phyloP scores from a whole-genome alignment of 2,329 filamentous ascomycete species.

The Juglanconis juglandina region DNA sequence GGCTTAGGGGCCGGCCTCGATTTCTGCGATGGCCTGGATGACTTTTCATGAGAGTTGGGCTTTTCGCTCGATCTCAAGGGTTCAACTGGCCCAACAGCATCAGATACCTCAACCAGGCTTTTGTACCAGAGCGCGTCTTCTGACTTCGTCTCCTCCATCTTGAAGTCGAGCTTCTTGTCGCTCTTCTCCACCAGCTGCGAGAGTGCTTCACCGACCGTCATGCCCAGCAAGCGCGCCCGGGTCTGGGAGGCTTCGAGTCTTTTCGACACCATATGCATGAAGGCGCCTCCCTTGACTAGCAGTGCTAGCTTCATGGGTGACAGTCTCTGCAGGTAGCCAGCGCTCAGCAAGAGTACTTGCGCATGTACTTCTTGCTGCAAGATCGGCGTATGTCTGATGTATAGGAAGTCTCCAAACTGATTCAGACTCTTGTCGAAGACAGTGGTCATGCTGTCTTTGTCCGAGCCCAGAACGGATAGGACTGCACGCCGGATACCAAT shows the following conservation, averaged over 20 bases:
- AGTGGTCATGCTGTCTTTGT: slow-evolving; percentile 47
- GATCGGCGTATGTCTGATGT: slow-evolving; percentile 80
- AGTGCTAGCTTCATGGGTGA: slow-evolving; percentile 64
- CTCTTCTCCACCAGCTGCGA: slow-evolving; percentile 63
- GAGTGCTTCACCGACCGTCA: slow-evolving; percentile 76
- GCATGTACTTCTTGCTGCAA: slow-evolving; percentile 85
- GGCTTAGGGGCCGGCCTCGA: slow-evolving; percentile 26
- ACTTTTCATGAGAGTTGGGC: slow-evolving; percentile 11
- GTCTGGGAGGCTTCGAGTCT: slow-evolving; percentile 73
- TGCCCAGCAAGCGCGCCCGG: slow-evolving; percentile 77
- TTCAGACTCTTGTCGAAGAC: slow-evolving; percentile 66
- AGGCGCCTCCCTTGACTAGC: slow-evolving; percentile 67
- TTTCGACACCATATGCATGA: slow-evolving; percentile 79
- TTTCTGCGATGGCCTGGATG: slow-evolving; percentile 27
- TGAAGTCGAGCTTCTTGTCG: slow-evolving; percentile 75
- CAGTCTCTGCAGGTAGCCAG: slow-evolving; percentile 69
- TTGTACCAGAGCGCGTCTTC: slow-evolving; percentile 76
- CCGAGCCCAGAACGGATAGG: slow-evolving; percentile 53
- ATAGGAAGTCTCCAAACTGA: slow-evolving; percentile 81
- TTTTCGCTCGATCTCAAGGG: slow-evolving; percentile 36
- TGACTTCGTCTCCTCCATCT: slow-evolving; percentile 72
- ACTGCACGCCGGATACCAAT: slow-evolving; percentile 66
- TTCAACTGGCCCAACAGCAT: slow-evolving; percentile 58
- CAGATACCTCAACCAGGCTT: slow-evolving; percentile 57
- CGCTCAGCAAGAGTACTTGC: slow-evolving; percentile 72